Evolutionary conservation across 2,329 filamentous ascomycete species (phyloP), one percentile per base, ranked within the genome.

Genomic region (Scytalidium lignicola): DNA sequence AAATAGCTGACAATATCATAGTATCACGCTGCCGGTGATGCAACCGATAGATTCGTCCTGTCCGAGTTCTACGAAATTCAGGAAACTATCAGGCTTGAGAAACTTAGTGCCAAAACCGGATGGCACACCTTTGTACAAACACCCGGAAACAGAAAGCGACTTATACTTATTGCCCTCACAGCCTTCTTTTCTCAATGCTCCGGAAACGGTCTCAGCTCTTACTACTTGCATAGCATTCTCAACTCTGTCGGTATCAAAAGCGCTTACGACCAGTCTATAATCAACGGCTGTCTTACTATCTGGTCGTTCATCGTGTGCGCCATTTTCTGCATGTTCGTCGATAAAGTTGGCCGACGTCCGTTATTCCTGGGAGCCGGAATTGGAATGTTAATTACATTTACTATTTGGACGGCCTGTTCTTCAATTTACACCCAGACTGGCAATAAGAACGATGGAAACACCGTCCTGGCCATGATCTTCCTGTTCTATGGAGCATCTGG

Each of bases 121-220:
- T 75, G 74, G 67, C 50, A 59, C 8, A 80, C 84, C 15, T 48
- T 60, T 10, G 10, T 58, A 8, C 32, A 46, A 3, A 86, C 83
- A 23, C 74, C 71, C 55, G 82, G 82, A 22, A 86, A 86, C 69
- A 73, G 80, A 41, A 81, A 82, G 71, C 74, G 83, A 6, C 69
- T 85, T 37, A 70, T 76, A 46, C 76, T 86, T 47, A 71, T 85
- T 42, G 65, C 83, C 40, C 80, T 77, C 0, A 71, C 85, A 15
- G 82, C 80, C 56, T 67, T 85, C 56, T 83, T 85, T 61, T 83
- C 80, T 1, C 82, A 86, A 64, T 86, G 82, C 66, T 82, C 77
- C 41, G 83, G 83, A 43, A 86, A 85, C 60, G 82, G 79, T n/a
- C 67, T 86, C 1, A 79, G 86, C 57, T 82, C 76, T 52, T 85